Base-by-base conservation (phyloP, 768 basidiomycete species). In the Amanita inopinata region DNA sequence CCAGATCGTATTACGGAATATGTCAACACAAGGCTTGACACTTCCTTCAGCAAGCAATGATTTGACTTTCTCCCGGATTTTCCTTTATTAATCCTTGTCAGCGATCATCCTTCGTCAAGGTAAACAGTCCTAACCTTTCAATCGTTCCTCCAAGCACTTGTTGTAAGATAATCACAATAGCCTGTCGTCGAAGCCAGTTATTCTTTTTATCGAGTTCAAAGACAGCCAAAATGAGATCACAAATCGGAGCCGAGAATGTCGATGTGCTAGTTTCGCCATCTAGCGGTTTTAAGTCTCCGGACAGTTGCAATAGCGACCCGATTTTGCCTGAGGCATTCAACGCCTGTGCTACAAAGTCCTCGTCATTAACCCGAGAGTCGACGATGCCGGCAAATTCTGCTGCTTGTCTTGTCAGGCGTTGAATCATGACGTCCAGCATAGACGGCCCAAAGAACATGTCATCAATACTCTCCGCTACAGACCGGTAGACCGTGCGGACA, bases 401-500 rank as follows among this genome's bases (percentile, higher is more conserved):
- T 0, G 87, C 91, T 61, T 97, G 92, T 22, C 80, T 76, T 0
- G 84, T 89, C 12, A 97, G 75, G 2, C 91, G 79, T 52, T 89
- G 83, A 32, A 94, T 88, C 73, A 94, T 86, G 33, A 93, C 83
- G 56, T 97, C 92, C 33, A 97, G 63, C 89, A 96, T 92, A 0
- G 90, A 92, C 2, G 87, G 93, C 2, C 89, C 92, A 50, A 94
- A 90, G 62, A 94, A 83, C 75, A 96, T 89, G 60, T 98, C 96
- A 59, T 99, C 96, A 53, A 98, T 82, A 57, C 91, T 92, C 49
- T 89, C 87, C 4, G 94, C 78, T 34, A 99, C 87, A 18, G 90
- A 88, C 22, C 83, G 80, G 57, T 94, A 98, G 45, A 99, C 74
- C 17, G 80, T 83, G 42, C 82, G 81, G 40, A 97, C 87, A 27